Conservation (phyloP, 371 early-diverging fungal genomes). For the Lichtheimia ramosa region DNA sequence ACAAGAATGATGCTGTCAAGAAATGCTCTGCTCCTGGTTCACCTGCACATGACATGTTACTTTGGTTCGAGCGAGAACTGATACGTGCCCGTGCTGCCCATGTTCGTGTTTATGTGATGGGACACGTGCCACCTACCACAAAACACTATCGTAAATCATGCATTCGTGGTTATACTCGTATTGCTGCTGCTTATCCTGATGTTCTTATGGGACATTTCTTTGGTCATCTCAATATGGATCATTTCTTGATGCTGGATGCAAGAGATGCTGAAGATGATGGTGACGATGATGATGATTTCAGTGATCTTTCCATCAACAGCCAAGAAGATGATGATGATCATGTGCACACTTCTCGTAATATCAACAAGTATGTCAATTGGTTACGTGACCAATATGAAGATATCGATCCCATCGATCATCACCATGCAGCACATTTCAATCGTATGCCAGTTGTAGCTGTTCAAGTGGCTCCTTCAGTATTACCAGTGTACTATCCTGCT, state of each 20-base stretch:
- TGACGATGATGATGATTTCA: no score
- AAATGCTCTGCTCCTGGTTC: conserved; percentile 29
- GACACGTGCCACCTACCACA: conserved; percentile 75
- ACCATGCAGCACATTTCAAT: background rate
- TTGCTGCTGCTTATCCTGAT: conserved; percentile 60
- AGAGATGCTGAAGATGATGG: conserved; percentile 17
- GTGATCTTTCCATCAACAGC: background rate
- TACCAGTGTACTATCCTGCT: conserved; percentile 73
- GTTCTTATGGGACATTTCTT: conserved; percentile 73
- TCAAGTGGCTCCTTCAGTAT: conserved; percentile 67
- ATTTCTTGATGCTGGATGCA: conserved; percentile 51
- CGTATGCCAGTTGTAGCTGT: conserved; percentile 45
- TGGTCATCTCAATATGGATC: conserved; percentile 84
- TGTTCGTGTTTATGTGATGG: conserved; percentile 59
- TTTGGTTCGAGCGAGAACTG: conserved; percentile 72
- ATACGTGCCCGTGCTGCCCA: conserved; percentile 32
- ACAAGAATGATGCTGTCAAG: conserved; percentile 13
- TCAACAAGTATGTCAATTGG: conserved; percentile 30
- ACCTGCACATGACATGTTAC: conserved; percentile 65
- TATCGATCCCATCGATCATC: conserved; percentile 22
- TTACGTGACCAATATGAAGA: conserved; percentile 28
- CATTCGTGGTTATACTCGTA: conserved; percentile 55
- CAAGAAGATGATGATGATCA: conserved; percentile 8
- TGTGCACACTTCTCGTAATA: conserved; percentile 24
- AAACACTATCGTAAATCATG: conserved; percentile 68